Evolutionary conservation across 2,329 filamentous ascomycete genomes (phyloP).

Genomic region (Claviceps sp.): DNA sequence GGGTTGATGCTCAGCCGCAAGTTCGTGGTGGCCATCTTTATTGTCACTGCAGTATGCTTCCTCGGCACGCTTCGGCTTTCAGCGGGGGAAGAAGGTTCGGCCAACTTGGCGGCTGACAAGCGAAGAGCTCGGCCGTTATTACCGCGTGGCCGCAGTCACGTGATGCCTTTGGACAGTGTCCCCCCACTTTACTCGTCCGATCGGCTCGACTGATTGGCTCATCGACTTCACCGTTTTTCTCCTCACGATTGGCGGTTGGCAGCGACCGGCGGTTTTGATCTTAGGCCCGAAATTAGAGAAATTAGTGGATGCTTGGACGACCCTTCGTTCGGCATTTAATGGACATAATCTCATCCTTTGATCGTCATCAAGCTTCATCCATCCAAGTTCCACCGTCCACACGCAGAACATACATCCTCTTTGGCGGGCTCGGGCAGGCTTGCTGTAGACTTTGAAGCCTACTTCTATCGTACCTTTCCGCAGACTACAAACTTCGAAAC

Average conservation of each 20-base stretch:
- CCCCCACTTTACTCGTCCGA: no score
- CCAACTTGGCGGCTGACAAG: background rate
- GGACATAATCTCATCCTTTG: constrained; percentile 3
- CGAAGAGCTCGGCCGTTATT: background rate
- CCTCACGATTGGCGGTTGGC: constrained; percentile 18
- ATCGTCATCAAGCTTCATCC: constrained; percentile 7
- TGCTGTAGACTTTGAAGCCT: background rate
- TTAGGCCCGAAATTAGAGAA: background rate
- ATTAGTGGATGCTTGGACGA: background rate
- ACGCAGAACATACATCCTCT: background rate
- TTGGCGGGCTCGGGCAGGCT: background rate
- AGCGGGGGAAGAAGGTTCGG: constrained; percentile 9
- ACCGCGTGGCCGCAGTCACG: background rate
- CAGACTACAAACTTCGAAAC: background rate
- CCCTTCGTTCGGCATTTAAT: background rate
- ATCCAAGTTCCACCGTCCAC: background rate
- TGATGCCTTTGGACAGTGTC: background rate
- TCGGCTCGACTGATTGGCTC: constrained; percentile 7
- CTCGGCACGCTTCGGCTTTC: constrained; percentile 27
- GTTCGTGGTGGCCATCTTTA: background rate
- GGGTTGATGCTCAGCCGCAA: background rate
- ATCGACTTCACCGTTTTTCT: background rate
- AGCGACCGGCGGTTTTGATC: background rate
- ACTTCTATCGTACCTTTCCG: background rate
- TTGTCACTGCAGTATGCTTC: background rate